A percentile compares a stretch with the other conserved stretches of the same genome.
Evolutionary conservation across 139 green algal genomes (phyloP).

Genomic region (Chlorella sp.): DNA sequence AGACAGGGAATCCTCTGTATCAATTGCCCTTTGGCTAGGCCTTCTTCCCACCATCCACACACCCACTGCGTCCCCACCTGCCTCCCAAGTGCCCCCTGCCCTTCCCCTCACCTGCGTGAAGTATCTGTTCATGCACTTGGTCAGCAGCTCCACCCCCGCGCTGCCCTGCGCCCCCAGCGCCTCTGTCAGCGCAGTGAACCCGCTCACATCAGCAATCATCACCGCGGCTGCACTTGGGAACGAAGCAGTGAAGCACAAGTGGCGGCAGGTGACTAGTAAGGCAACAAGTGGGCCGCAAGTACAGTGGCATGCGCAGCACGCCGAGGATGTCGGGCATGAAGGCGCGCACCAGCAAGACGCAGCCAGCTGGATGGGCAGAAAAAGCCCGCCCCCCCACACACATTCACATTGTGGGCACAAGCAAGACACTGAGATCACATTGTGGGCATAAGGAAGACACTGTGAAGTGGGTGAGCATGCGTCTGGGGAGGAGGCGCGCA

Average conservation of each 20-base stretch:
- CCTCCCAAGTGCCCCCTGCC: background rate
- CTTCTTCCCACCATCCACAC: no score
- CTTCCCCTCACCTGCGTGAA: conserved; percentile 64
- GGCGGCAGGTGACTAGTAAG: no score
- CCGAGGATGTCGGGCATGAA: background rate
- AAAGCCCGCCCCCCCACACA: no score
- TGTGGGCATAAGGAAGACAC: no score
- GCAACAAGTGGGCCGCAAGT: background rate
- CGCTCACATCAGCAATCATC: conserved; percentile 85
- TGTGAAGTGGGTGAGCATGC: no score
- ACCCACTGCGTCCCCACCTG: no score
- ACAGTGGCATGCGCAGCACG: background rate
- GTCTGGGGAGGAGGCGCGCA: no score
- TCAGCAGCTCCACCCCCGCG: conserved; percentile 82
- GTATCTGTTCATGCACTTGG: conserved; percentile 87
- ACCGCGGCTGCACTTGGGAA: conserved; percentile 51
- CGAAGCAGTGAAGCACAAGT: background rate
- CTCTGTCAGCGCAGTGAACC: conserved; percentile 87
- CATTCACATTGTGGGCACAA: no score
- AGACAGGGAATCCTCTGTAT: no score
- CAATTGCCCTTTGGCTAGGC: no score
- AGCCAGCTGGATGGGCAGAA: no score
- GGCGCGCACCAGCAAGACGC: background rate
- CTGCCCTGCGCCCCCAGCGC: conserved; percentile 53
- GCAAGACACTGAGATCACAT: no score